A percentile compares a stretch with the other conserved stretches of the same genome.
These are phyloP conservation scores for Chrysanthemum seticuspe DNA, from an alignment of 129 eudicot genomes.

Conservation along the genomic window DNA sequence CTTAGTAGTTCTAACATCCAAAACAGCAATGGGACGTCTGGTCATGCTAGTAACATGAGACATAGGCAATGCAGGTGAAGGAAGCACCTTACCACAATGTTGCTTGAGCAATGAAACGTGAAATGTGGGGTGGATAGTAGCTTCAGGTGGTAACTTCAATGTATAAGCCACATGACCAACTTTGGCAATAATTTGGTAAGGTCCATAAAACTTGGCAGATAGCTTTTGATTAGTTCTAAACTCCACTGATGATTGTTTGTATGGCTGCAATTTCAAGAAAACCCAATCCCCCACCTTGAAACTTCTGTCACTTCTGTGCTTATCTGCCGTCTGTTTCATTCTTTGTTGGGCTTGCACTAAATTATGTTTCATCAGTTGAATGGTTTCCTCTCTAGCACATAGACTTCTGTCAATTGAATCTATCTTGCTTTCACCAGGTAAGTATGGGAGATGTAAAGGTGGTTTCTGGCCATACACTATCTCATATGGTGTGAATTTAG, in stretches of 20 bases:
- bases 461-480: not conserved
- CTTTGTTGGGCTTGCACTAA: not conserved
- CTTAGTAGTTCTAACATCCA: not conserved
- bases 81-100: not conserved
- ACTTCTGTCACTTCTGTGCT: not conserved
- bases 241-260: not conserved
- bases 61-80: not conserved
- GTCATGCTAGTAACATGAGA: not conserved
- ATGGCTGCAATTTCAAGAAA: not conserved
- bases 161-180: not conserved
- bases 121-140: not conserved
- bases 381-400: not conserved
- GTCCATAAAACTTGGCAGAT: not conserved
- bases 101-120: not conserved
- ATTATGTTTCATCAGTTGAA: not conserved
- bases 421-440: not conserved
- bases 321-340: not conserved
- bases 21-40: not conserved
- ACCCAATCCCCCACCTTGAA: not conserved
- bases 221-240: not conserved
- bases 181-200: not conserved
- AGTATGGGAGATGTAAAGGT: not conserved
- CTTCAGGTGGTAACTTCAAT: not conserved
- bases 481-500: not conserved
- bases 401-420: not conserved